phyloP scores from a whole-genome alignment of 306 rosid genomes.

The Malus orientalis region DNA sequence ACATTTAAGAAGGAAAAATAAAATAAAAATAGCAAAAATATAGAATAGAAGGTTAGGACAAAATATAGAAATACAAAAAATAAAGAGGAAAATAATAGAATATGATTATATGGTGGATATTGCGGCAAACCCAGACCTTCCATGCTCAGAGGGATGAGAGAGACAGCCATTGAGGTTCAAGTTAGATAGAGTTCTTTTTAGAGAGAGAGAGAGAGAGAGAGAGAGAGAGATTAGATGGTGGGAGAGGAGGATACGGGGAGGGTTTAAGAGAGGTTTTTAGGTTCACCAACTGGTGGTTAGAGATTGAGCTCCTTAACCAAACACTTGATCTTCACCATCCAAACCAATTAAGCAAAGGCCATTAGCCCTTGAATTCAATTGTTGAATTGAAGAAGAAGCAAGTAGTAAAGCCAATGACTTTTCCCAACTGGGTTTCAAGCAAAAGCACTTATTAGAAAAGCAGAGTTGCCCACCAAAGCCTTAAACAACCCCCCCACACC shows the following conservation, averaged over 20 bases:
- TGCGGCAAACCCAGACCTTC: conserved; percentile 40
- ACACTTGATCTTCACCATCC: conserved; percentile 25
- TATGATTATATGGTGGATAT: conserved; percentile 33
- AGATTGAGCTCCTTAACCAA: conserved; percentile 57
- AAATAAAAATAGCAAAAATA: background rate
- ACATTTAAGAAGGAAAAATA: background rate
- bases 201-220: background rate
- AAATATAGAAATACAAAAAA: background rate
- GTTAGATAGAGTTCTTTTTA: background rate
- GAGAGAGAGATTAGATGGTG: conserved; percentile 3
- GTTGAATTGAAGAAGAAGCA: conserved; percentile 4
- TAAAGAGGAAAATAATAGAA: conserved; percentile 9
- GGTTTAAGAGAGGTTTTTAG: conserved; percentile 44
- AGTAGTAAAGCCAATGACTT: conserved; percentile 4
- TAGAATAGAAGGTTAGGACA: conserved; percentile 8
- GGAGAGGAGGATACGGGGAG: conserved; percentile 14
- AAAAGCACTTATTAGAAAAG: conserved; percentile 1
- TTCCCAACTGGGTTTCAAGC: conserved; percentile 12
- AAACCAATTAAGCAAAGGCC: background rate
- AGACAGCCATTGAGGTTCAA: conserved; percentile 10
- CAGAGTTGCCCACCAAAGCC: conserved; percentile 3
- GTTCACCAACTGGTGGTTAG: conserved; percentile 74
- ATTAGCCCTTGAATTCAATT: background rate
- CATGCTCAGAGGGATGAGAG: conserved; percentile 34
- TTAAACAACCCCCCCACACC: background rate